Evolutionary conservation across 2,329 filamentous ascomycete species (phyloP), one percentile per base, ranked within the genome.

Genomic region (Ascosphaera acerosa): DNA sequence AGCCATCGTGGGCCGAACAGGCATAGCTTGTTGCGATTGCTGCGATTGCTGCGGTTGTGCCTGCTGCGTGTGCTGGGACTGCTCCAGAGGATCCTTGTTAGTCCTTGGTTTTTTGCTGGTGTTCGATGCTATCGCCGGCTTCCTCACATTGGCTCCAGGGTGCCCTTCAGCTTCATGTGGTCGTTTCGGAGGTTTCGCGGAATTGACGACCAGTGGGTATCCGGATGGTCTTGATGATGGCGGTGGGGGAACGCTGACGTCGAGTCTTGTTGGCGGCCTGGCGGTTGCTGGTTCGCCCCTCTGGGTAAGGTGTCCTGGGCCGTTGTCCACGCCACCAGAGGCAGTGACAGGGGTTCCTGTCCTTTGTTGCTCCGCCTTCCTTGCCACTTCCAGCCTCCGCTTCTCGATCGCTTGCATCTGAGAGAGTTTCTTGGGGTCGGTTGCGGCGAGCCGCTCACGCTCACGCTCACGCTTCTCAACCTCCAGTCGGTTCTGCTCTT

Each of bases 101-200:
- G 74, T 87, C 46, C 73, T 74, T 40, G 80, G 66, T 34, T 81
- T 67, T 57, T 91, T 92, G 15, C 65, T 76, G 67, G 40, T 76
- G 71, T n/a, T 67, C 61, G 10, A 45, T 45, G 31, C 47, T 52
- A 18, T n/a, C n/a, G n/a, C n/a, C n/a, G 48, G 44, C 37, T 55
- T 55, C 17, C 43, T 34, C 7, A 46, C 43, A n/a, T 46, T 45
- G 7, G 49, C 40, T 15, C 53, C 56, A 14, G 57, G 50, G 20
- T 57, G 53, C 12, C 70, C 65, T 22, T 62, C 62, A 4, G 63
- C 57, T n/a, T 71, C 70, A 32, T 81, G 58, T 7, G 68, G 62
- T 37, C 82, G 66, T 56, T 92, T 92, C 2, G 69, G 57, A 7
- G 70, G 61, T 38, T 76, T 70, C 43, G 81, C 81, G 18, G 68